Conservation (phyloP, 2,329 filamentous ascomycete species). For the Penicillium sp. region DNA sequence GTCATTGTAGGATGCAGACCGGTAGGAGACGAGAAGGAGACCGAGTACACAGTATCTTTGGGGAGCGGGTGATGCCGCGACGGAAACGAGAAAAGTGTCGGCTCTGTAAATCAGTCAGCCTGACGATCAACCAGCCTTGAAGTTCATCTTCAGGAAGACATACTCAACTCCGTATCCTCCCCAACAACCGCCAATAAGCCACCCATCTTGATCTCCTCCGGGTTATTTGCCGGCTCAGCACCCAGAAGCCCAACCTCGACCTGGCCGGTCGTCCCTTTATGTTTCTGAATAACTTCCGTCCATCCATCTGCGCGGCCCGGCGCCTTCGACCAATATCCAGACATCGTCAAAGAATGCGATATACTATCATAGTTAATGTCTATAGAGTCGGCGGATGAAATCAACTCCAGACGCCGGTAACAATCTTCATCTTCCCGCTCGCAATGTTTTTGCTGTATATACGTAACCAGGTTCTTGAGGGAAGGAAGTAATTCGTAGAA, state of each 20-base stretch:
- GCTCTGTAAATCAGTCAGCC: slow-evolving; percentile 50
- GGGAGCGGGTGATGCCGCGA: slow-evolving; percentile 72
- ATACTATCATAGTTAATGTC: slow-evolving; percentile 79
- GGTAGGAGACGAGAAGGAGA: slow-evolving; percentile 70
- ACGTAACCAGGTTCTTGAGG: slow-evolving; percentile 60
- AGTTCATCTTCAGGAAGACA: slow-evolving; percentile 20
- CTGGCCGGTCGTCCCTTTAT: slow-evolving; percentile 50
- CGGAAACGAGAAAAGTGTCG: slow-evolving; percentile 82
- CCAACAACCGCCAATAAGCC: slow-evolving; percentile 81
- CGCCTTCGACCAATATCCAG: slow-evolving; percentile 62
- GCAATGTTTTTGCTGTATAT: slow-evolving; percentile 61
- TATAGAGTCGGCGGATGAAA: slow-evolving; percentile 64
- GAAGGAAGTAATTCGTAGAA: slow-evolving; percentile 70
- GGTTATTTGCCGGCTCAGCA: slow-evolving; percentile 61
- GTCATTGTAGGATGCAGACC: slow-evolving; percentile 84
- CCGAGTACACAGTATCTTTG: slow-evolving; percentile 60
- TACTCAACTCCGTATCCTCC: slow-evolving; percentile 70
- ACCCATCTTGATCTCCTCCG: slow-evolving; percentile 76
- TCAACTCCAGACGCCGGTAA: slow-evolving; percentile 49
- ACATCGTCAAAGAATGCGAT: slow-evolving; percentile 68
- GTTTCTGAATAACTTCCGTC: slow-evolving; percentile 50
- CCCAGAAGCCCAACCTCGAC: slow-evolving; percentile 83
- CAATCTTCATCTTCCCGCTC: slow-evolving; percentile 56
- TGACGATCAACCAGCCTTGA: background rate
- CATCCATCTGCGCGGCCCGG: slow-evolving; percentile 42